Conservation (phyloP, 2,329 filamentous ascomycete species). For the Fusarium sp. region DNA sequence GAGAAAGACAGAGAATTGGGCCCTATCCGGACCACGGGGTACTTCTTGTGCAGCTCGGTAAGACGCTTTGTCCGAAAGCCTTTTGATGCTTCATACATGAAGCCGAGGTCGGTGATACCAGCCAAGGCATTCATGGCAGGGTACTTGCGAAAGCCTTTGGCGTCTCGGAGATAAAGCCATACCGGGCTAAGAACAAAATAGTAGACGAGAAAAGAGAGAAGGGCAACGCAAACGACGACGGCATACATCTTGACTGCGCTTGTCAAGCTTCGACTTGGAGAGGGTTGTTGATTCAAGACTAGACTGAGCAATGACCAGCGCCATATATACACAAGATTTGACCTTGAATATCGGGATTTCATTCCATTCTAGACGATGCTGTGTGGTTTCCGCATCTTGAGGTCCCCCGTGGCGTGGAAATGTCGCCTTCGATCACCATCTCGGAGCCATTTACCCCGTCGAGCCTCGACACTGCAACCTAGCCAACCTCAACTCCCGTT, state of each 20-base stretch:
- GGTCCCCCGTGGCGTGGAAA: not conserved
- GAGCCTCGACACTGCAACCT: not conserved
- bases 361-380: not conserved
- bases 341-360: not conserved
- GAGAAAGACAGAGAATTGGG: slow-evolving; percentile 43
- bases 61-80: slow-evolving; percentile 45
- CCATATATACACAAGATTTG: not conserved
- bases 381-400: too few relatives aligned
- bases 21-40: slow-evolving; percentile 46
- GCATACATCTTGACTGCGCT: not conserved
- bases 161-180: slow-evolving; percentile 48
- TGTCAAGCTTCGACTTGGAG: not conserved
- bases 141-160: slow-evolving; percentile 39
- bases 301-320: not conserved
- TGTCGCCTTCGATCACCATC: not conserved
- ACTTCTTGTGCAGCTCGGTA: slow-evolving; percentile 59
- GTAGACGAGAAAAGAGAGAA: not conserved
- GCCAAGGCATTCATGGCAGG: slow-evolving; percentile 35
- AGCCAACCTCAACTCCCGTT: not conserved
- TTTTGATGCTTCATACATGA: slow-evolving; percentile 17
- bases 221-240: not conserved
- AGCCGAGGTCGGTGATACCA: slow-evolving; percentile 27
- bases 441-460: not conserved
- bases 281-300: not conserved
- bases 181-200: not conserved